These are phyloP conservation scores for Fusarium oxysporum DNA, from an alignment of 2,329 filamentous ascomycete species.

Conservation along the genomic window DNA sequence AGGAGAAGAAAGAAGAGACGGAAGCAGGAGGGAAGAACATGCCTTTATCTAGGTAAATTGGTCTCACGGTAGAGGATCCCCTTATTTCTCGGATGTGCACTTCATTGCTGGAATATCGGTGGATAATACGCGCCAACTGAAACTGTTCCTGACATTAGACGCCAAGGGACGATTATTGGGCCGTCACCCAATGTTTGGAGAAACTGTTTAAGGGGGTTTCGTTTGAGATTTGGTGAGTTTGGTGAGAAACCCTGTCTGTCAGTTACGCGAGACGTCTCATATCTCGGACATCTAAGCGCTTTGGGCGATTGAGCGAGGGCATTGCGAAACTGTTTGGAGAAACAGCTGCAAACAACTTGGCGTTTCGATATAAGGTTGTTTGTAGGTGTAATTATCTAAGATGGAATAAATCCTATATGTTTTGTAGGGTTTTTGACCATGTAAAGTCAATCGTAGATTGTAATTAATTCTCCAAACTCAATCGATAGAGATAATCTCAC, in stretches of 20 bases:
- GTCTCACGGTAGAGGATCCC: neutral
- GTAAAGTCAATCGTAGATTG: conserved; percentile 6
- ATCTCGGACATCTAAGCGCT: conserved; percentile 26
- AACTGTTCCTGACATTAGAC: conserved; percentile 36
- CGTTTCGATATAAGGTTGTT: neutral
- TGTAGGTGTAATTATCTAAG: neutral
- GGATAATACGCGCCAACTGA: conserved; percentile 32
- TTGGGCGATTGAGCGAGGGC: conserved; percentile 10
- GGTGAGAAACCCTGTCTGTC: conserved; percentile 24
- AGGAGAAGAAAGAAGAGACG: conserved; percentile 4
- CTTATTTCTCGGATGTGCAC: conserved; percentile 12
- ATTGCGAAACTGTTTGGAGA: conserved; percentile 2
- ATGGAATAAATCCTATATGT: fast-evolving
- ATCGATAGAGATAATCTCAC: neutral
- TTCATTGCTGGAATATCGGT: conserved; percentile 43
- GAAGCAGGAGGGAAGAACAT: neutral
- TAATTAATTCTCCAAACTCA: neutral
- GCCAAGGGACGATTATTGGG: conserved; percentile 15
- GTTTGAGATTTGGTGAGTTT: conserved; percentile 14
- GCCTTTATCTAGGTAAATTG: conserved; percentile 17
- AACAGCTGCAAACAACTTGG: neutral
- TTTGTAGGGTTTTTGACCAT: neutral
- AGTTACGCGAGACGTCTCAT: conserved; percentile 38
- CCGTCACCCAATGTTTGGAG: conserved; percentile 3
- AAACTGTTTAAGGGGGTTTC: conserved; percentile 1